phyloP scores from a whole-genome alignment of 495 filamentous ascomycete species.

The Rhypophila decipiens region DNA sequence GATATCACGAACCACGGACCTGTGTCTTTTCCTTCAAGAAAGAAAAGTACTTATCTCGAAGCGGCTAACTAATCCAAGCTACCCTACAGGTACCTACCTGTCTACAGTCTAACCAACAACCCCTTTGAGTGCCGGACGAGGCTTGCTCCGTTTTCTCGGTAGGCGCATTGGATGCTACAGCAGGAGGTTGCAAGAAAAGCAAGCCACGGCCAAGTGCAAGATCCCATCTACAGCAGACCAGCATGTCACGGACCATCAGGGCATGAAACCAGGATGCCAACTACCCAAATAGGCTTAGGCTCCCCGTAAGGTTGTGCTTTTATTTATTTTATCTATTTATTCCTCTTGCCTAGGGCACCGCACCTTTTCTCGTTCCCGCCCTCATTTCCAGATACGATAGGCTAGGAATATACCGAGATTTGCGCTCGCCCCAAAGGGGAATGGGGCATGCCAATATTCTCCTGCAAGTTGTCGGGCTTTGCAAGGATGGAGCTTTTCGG shows the following conservation, averaged over 20 bases:
- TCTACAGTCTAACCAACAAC: not conserved
- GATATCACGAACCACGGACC: no score
- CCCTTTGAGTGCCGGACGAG: not conserved
- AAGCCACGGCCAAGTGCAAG: constrained; percentile 3
- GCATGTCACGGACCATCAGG: not conserved
- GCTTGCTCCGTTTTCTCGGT: not conserved
- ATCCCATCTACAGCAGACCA: constrained; percentile 4
- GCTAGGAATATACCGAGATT: constrained; percentile 25
- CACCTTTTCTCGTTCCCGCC: not conserved
- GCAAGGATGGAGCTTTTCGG: constrained; percentile 8
- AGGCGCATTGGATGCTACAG: not conserved
- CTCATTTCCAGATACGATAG: constrained; percentile 19
- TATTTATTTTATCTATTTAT: no score
- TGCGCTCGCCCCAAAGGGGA: constrained; percentile 12
- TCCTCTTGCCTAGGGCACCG: no score
- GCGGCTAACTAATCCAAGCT: no score
- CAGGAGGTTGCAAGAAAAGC: not conserved
- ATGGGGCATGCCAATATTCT: constrained; percentile 22
- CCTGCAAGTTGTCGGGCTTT: constrained; percentile 26
- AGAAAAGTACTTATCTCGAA: no score
- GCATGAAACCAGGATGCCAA: no score
- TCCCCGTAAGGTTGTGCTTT: no score
- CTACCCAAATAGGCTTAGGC: no score
- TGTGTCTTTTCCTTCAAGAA: no score
- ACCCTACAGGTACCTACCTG: no score